These are phyloP conservation scores for Erysimum cheiranthoides DNA, from an alignment of 345 rosid species.

Conservation along the genomic window DNA sequence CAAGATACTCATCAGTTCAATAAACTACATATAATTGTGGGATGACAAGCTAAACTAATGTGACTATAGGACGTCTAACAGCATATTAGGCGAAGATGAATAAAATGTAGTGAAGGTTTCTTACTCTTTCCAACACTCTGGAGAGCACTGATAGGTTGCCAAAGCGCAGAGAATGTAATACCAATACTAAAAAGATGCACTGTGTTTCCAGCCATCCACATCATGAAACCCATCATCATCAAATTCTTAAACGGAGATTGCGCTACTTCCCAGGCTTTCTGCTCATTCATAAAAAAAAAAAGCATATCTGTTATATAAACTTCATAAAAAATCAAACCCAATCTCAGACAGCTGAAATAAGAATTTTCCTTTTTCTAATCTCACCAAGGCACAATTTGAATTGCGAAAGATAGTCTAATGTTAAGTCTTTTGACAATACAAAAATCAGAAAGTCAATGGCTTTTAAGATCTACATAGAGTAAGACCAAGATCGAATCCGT, in stretches of 20 bases:
- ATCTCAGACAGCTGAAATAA: neutral
- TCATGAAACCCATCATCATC: conserved; percentile 99
- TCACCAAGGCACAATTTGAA: conserved; percentile 4
- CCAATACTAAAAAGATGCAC: conserved; percentile 99
- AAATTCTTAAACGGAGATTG: conserved; percentile 98
- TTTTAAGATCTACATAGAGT: conserved; percentile 2
- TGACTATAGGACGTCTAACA: neutral
- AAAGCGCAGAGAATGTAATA: conserved; percentile 96
- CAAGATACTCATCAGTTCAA: neutral
- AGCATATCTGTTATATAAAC: neutral
- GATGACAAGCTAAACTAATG: conserved; percentile 1
- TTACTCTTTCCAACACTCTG: conserved; percentile 98
- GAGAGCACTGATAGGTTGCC: conserved; percentile 97
- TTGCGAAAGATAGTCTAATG: neutral
- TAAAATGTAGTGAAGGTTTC: conserved; percentile 18
- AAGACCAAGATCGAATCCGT: conserved; percentile 6
- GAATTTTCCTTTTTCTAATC: neutral
- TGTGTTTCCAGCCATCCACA: conserved; percentile 99
- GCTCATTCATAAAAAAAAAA: conserved; percentile 39
- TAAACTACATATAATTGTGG: neutral
- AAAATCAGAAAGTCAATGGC: conserved; percentile 16
- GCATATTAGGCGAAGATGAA: conserved; percentile 1
- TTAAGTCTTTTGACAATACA: neutral
- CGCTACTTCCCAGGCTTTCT: conserved; percentile 99
- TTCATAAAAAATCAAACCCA: neutral